These are phyloP conservation scores for Ricinus communis DNA, from an alignment of 345 rosid species.

Conservation along the genomic window DNA sequence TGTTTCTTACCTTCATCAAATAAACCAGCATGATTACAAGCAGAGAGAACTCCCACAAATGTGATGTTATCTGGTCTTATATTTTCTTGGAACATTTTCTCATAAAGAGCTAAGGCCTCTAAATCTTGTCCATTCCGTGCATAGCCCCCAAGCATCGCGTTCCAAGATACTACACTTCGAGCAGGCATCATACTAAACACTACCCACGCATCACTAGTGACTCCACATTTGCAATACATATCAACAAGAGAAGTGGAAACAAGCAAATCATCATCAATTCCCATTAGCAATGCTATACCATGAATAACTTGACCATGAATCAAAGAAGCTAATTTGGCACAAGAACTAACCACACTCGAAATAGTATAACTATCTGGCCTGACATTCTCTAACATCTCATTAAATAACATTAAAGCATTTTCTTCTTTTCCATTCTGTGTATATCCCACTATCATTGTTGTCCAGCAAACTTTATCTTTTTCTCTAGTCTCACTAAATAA, in stretches of 20 bases:
- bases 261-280: slow-evolving; percentile 44
- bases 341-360: slow-evolving; percentile 52
- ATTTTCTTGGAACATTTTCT: slow-evolving; percentile 44
- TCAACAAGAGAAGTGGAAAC: slow-evolving; percentile 56
- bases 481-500: slow-evolving; percentile 37
- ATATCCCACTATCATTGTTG: slow-evolving; percentile 55
- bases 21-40: slow-evolving; percentile 54
- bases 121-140: slow-evolving; percentile 56
- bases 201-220: slow-evolving; percentile 38
- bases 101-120: slow-evolving; percentile 49
- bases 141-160: slow-evolving; percentile 55
- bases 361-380: slow-evolving; percentile 47
- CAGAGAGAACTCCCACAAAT: slow-evolving; percentile 56
- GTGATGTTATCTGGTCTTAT: slow-evolving; percentile 50
- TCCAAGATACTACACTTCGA: slow-evolving; percentile 54
- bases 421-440: slow-evolving; percentile 57
- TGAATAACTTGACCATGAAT: slow-evolving; percentile 50
- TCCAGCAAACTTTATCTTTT: slow-evolving; percentile 62
- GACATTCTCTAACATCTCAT: slow-evolving; percentile 43
- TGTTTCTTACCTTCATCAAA: slow-evolving; percentile 46
- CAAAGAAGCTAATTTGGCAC: slow-evolving; percentile 55
- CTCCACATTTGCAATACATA: slow-evolving; percentile 64
- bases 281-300: slow-evolving; percentile 46
- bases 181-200: slow-evolving; percentile 42
- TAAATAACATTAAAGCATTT: slow-evolving; percentile 47